These are phyloP conservation scores for Trametopsis cervina DNA, from an alignment of 768 basidiomycete species.

Conservation along the genomic window DNA sequence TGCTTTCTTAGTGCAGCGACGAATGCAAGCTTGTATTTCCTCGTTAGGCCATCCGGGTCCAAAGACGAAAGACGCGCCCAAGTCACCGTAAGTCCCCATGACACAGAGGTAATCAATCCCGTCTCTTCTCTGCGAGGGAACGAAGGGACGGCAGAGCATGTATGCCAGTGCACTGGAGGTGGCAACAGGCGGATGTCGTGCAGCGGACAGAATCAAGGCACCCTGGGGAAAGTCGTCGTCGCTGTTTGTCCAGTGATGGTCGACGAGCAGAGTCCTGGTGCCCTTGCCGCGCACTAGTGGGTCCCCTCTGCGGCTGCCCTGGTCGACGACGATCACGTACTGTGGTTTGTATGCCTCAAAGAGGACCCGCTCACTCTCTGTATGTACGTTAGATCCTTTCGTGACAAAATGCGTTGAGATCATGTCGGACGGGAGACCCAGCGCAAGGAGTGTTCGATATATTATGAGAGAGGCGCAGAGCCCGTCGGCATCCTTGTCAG, in stretches of 20 bases:
- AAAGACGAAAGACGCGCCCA: slow-evolving; percentile 26
- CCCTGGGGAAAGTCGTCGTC: slow-evolving; percentile 31
- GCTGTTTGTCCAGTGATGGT: slow-evolving; percentile 33
- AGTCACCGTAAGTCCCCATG: slow-evolving; percentile 38
- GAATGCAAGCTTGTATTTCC: slow-evolving; percentile 26
- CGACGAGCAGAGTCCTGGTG: slow-evolving; percentile 32
- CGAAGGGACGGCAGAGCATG: slow-evolving; percentile 30
- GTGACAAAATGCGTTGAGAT: slow-evolving; percentile 33
- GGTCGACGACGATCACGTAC: slow-evolving; percentile 36
- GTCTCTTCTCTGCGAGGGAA: slow-evolving; percentile 17
- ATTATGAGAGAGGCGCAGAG: slow-evolving; percentile 29
- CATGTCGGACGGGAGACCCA: slow-evolving; percentile 26
- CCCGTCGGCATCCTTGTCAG: slow-evolving; percentile 38
- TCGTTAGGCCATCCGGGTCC: slow-evolving; percentile 19
- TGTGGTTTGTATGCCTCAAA: slow-evolving; percentile 24
- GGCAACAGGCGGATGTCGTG: slow-evolving; percentile 33
- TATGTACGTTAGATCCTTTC: slow-evolving; percentile 36
- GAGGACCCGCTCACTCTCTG: slow-evolving; percentile 22
- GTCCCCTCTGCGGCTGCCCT: slow-evolving; percentile 35
- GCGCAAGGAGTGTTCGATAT: slow-evolving; percentile 29
- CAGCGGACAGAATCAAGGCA: slow-evolving; percentile 31
- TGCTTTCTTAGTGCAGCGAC: slow-evolving; percentile 31
- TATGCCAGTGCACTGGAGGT: slow-evolving; percentile 39
- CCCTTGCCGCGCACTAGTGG: slow-evolving; percentile 19
- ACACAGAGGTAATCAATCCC: slow-evolving; percentile 31